Conservation (phyloP, 75 land plant genomes). For the Selaginella moellendorffii region DNA sequence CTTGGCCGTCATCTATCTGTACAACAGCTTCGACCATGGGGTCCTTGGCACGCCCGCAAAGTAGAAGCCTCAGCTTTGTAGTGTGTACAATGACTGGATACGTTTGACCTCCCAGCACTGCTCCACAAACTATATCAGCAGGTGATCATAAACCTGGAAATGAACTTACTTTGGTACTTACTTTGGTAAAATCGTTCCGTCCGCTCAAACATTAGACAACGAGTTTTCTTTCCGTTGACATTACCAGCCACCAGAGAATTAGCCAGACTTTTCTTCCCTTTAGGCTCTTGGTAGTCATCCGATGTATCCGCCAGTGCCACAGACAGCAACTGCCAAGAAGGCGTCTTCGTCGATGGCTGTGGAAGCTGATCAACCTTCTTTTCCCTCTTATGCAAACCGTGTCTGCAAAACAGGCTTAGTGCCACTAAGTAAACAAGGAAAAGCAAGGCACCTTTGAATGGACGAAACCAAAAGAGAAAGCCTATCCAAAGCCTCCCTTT, state of each 20-base stretch:
- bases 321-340: conserved; percentile 25
- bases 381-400: conserved; percentile 44
- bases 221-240: conserved; percentile 53
- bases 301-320: conserved; percentile 17
- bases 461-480: conserved; percentile 45
- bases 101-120: conserved; percentile 12
- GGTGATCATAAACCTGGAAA: not conserved
- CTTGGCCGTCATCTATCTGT: conserved; percentile 55
- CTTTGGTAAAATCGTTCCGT: conserved; percentile 22
- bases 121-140: no score
- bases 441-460: conserved; percentile 54
- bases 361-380: conserved; percentile 39
- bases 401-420: conserved; percentile 28
- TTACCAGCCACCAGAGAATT: conserved; percentile 62
- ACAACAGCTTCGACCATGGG: conserved; percentile 60
- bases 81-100: conserved; percentile 24
- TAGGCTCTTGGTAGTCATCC: conserved; percentile 55
- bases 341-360: conserved; percentile 21
- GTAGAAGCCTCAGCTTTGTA: conserved; percentile 30
- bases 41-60: conserved; percentile 64
- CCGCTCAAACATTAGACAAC: conserved; percentile 40
- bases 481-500: conserved; percentile 23
- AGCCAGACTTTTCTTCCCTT: conserved; percentile 37
- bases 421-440: not conserved
- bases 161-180: conserved; percentile 6